Conservation (phyloP, 2,329 filamentous ascomycete species). For the Fonsecaea multimorphosa region DNA sequence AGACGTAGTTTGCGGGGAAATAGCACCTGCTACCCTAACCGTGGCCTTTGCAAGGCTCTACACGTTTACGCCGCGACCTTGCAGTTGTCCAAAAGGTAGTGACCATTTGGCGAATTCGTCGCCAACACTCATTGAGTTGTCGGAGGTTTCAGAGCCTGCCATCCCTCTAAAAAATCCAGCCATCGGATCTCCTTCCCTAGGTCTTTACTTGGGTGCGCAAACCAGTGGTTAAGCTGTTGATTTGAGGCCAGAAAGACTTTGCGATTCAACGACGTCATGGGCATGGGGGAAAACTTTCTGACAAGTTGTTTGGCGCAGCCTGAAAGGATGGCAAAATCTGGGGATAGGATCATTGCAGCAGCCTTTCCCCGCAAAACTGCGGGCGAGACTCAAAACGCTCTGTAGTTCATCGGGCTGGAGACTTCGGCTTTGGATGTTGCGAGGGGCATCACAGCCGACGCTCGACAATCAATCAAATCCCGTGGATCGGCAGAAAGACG, state of each 20-base stretch:
- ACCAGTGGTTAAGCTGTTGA: neutral
- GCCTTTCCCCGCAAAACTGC: slow-evolving; percentile 5
- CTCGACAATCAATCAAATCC: slow-evolving; percentile 11
- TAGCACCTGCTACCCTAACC: no score
- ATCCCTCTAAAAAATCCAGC: neutral
- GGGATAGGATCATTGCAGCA: slow-evolving; percentile 1
- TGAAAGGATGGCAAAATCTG: neutral
- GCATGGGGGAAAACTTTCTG: neutral
- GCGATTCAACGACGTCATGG: neutral
- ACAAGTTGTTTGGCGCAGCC: neutral
- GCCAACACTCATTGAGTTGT: neutral
- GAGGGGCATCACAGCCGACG: slow-evolving; percentile 8
- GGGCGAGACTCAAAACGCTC: neutral
- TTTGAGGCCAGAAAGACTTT: neutral
- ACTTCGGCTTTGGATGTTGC: neutral
- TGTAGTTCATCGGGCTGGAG: neutral
- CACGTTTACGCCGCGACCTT: no score
- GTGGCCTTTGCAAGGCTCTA: no score
- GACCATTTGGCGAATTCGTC: neutral
- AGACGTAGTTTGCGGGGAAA: no score
- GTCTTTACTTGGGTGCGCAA: neutral
- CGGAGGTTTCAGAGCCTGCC: neutral
- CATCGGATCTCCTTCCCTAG: neutral
- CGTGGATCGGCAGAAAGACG: neutral
- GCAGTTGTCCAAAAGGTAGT: no score